A percentile compares a stretch with the other conserved stretches of the same genome.
Conservation (phyloP, 768 basidiomycete species). For the Auriculariales sp. region DNA sequence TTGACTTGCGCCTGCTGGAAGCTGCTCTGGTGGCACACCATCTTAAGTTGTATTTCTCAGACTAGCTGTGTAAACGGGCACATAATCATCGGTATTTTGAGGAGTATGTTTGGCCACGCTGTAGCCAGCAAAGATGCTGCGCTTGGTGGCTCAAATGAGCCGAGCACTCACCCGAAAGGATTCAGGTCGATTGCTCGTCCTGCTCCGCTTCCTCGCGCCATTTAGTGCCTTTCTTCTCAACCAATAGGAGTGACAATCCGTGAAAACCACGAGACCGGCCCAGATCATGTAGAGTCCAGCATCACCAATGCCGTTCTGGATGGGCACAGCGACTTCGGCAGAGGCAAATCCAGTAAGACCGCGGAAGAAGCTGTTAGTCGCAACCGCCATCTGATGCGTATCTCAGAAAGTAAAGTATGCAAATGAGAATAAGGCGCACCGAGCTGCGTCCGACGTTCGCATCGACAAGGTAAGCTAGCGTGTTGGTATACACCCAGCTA, state of each 20-base stretch:
- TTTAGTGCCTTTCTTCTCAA: constrained; percentile 38
- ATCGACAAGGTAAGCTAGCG: constrained; percentile 75
- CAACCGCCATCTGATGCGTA: constrained; percentile 28
- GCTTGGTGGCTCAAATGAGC: too few species aligned
- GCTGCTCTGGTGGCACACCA: too few species aligned
- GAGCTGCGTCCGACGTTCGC: constrained; percentile 70
- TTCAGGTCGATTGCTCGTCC: constrained; percentile 23
- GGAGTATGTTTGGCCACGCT: too few species aligned
- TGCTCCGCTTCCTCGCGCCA: constrained; percentile 43
- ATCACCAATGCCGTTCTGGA: constrained; percentile 54
- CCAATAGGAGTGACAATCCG: constrained; percentile 39
- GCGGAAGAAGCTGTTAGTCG: constrained; percentile 63
- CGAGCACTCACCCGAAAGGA: too few species aligned
- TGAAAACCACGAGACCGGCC: constrained; percentile 35
- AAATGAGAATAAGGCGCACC: too few species aligned
- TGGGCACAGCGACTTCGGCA: constrained; percentile 56
- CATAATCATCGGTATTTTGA: too few species aligned
- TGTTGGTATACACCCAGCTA: constrained; percentile 49
- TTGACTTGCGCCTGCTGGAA: too few species aligned
- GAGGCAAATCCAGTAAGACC: constrained; percentile 56
- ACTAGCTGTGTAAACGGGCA: too few species aligned
- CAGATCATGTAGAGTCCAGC: constrained; percentile 67
- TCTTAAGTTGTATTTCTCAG: too few species aligned
- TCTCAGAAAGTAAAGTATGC: constrained; percentile 27
- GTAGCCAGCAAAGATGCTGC: too few species aligned